Percentiles rank a stretch among this genome's conserved stretches.
These are phyloP conservation scores for Penicillium occitanis DNA, from an alignment of 2,329 filamentous ascomycete species.

Conservation along the genomic window DNA sequence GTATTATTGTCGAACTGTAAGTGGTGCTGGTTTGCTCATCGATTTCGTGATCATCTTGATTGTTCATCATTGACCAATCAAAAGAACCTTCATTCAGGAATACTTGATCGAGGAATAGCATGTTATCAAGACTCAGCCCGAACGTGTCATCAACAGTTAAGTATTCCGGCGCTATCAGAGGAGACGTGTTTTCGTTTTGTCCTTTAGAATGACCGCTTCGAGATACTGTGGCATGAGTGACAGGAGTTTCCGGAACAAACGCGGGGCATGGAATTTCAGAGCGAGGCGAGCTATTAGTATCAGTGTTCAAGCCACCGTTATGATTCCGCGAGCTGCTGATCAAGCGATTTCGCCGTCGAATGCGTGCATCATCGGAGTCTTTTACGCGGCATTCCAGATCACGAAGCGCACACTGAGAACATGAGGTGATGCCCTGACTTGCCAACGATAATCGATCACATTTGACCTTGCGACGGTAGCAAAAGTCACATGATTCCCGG, in stretches of 20 bases:
- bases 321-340: background rate
- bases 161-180: background rate
- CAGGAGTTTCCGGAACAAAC: background rate
- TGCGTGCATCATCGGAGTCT: background rate
- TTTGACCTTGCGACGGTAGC: background rate
- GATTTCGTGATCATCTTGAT: background rate
- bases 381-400: background rate
- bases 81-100: background rate
- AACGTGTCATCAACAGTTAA: background rate
- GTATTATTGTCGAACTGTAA: background rate
- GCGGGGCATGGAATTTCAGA: background rate
- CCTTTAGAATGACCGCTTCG: background rate
- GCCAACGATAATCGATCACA: background rate
- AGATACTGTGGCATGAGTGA: background rate
- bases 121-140: background rate
- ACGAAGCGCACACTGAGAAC: constrained; percentile 1
- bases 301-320: background rate
- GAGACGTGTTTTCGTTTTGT: background rate
- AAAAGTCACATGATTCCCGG: constrained; percentile 3
- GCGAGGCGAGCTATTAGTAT: background rate
- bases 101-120: background rate
- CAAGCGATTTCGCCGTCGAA: background rate
- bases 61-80: background rate
- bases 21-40: background rate
- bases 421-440: background rate